Evolutionary conservation across 345 rosid genomes (phyloP).

Genomic region (Camelina laxa): DNA sequence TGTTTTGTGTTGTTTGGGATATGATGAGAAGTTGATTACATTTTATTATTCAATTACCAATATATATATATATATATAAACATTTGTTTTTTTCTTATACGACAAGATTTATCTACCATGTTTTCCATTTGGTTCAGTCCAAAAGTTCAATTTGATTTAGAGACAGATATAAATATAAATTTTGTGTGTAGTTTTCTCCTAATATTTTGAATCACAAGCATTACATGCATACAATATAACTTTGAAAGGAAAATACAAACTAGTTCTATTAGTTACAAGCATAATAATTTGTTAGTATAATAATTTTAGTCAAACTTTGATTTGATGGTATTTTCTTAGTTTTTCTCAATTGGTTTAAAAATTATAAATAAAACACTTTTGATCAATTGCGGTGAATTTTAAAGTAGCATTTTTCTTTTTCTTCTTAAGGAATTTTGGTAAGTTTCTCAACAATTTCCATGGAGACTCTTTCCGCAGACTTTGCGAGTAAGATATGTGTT

Average conservation of each 20-base stretch:
- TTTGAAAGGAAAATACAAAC: background rate
- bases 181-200: background rate
- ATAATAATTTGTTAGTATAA: background rate
- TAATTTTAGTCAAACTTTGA: background rate
- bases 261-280: background rate
- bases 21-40: constrained; percentile 12
- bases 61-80: background rate
- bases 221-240: background rate
- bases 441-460: constrained; percentile 42
- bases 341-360: background rate
- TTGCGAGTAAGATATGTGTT: constrained; percentile 29
- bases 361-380: background rate
- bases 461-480: constrained; percentile 32
- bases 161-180: background rate
- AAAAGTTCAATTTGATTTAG: background rate
- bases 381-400: constrained; percentile 15
- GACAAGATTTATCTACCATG: background rate
- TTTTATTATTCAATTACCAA: background rate
- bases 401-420: background rate
- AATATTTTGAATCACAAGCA: background rate
- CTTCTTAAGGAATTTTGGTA: constrained; percentile 21
- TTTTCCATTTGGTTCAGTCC: background rate
- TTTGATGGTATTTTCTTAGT: background rate
- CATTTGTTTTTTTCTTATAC: background rate
- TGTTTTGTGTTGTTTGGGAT: background rate